Percentiles rank a stretch among this genome's conserved stretches.
phyloP scores from a whole-genome alignment of 768 basidiomycete species.

The Xerocomellus amylosporus region DNA sequence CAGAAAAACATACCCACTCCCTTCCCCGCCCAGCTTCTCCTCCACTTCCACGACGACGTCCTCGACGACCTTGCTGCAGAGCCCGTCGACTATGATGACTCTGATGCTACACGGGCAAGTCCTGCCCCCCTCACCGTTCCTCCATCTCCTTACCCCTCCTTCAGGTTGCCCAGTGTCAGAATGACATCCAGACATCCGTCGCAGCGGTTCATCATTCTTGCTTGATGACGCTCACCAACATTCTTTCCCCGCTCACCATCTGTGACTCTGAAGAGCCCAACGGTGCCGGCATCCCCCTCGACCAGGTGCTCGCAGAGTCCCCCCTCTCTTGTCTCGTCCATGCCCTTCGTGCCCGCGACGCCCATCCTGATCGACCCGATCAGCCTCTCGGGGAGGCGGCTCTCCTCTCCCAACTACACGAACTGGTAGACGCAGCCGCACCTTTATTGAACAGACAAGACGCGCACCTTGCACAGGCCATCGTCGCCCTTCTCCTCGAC shows the following conservation, averaged over 20 bases:
- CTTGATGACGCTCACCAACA: slow-evolving; percentile 67
- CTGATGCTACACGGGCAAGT: slow-evolving; percentile 8
- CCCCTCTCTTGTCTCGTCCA: slow-evolving; percentile 21
- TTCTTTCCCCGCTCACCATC: slow-evolving; percentile 43
- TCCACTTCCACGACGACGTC: slow-evolving; percentile 5
- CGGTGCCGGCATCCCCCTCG: slow-evolving; percentile 2
- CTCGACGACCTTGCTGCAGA: slow-evolving; percentile 24
- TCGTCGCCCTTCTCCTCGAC: slow-evolving; percentile 67
- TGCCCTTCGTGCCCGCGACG: slow-evolving; percentile 14
- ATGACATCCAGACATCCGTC: slow-evolving; percentile 70
- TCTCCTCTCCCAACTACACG: slow-evolving; percentile 58
- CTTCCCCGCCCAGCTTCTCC: slow-evolving; percentile 19
- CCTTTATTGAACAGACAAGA: slow-evolving; percentile 47
- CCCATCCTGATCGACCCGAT: slow-evolving; percentile 4
- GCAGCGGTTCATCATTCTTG: slow-evolving; percentile 70
- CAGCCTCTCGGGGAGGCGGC: slow-evolving; percentile 46
- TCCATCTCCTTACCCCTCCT: neutral
- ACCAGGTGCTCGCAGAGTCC: slow-evolving; percentile 16
- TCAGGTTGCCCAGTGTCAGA: slow-evolving; percentile 35
- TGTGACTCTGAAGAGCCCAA: slow-evolving; percentile 55
- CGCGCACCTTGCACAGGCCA: slow-evolving; percentile 60
- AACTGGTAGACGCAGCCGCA: slow-evolving; percentile 49
- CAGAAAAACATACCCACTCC: slow-evolving; percentile 20
- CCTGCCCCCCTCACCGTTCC: neutral
- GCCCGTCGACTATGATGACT: slow-evolving; percentile 20